Conservation (phyloP, 495 filamentous ascomycete genomes). For the Penicillium egyptiacum region DNA sequence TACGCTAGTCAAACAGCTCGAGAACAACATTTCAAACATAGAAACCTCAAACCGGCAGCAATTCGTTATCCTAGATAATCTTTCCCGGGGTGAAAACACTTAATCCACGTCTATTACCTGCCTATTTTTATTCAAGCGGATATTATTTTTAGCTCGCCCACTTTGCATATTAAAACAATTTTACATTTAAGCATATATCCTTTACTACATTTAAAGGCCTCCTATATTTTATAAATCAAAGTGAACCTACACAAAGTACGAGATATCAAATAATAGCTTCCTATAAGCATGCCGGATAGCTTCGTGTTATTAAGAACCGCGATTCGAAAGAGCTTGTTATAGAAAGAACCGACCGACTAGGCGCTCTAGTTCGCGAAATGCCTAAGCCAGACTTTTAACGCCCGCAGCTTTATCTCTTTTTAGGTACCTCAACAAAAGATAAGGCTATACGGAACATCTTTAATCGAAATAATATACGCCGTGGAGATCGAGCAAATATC, state of each 20-base stretch:
- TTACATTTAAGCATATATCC: background rate
- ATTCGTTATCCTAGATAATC: background rate
- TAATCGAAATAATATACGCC: constrained; percentile 20
- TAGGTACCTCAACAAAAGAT: constrained; percentile 25
- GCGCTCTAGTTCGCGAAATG: constrained; percentile 21
- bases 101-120: background rate
- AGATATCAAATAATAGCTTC: constrained; percentile 13
- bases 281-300: constrained; percentile 22
- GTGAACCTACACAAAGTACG: background rate
- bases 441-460: constrained; percentile 23
- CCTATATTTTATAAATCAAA: background rate
- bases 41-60: constrained; percentile 1
- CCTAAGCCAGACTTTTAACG: constrained; percentile 19
- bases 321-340: constrained; percentile 17
- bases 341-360: constrained; percentile 21
- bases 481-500: constrained; percentile 13
- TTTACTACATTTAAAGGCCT: constrained; percentile 4
- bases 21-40: constrained; percentile 1
- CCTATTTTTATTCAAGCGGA: too few relatives aligned
- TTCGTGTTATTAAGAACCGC: constrained; percentile 17
- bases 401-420: constrained; percentile 26
- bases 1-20: background rate
- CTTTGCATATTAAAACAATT: constrained; percentile 1
- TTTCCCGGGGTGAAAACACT: background rate
- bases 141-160: background rate